phyloP scores from a whole-genome alignment of 176 grass and related monocot genomes.

The Elaeis guineensis region DNA sequence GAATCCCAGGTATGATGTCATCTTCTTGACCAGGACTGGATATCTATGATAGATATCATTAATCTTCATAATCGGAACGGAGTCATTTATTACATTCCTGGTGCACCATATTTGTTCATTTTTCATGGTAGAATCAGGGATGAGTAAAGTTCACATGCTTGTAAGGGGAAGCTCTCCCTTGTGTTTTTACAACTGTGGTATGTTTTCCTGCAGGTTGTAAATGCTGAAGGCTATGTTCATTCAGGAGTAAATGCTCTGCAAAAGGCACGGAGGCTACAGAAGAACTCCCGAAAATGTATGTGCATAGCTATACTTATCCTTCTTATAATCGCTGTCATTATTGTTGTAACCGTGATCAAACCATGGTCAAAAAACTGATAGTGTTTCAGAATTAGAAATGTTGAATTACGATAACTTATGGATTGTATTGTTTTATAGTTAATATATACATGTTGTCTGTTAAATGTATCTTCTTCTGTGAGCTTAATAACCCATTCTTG shows the following conservation, averaged over 20 bases:
- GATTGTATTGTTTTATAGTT: too few species aligned
- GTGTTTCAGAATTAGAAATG: too few species aligned
- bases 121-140: constrained; percentile 1
- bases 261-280: constrained; percentile 51
- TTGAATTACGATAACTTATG: too few species aligned
- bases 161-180: not conserved
- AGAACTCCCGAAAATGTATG: constrained; percentile 68
- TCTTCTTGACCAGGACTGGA: too few species aligned
- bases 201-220: constrained; percentile 34
- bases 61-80: too few species aligned
- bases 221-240: constrained; percentile 40
- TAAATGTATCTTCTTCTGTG: too few species aligned
- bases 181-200: not conserved
- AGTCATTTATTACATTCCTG: too few species aligned
- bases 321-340: constrained; percentile 32
- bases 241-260: constrained; percentile 34
- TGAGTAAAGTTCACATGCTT: not conserved
- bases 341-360: constrained; percentile 35
- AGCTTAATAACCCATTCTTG: too few species aligned
- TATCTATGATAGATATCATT: too few species aligned
- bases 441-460: too few species aligned
- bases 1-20: constrained; percentile 39
- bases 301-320: constrained; percentile 59
- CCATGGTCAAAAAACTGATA: constrained; percentile 31
- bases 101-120: not conserved